Conservation (phyloP, 495 filamentous ascomycete genomes). For the Chlorociboria aeruginascens region DNA sequence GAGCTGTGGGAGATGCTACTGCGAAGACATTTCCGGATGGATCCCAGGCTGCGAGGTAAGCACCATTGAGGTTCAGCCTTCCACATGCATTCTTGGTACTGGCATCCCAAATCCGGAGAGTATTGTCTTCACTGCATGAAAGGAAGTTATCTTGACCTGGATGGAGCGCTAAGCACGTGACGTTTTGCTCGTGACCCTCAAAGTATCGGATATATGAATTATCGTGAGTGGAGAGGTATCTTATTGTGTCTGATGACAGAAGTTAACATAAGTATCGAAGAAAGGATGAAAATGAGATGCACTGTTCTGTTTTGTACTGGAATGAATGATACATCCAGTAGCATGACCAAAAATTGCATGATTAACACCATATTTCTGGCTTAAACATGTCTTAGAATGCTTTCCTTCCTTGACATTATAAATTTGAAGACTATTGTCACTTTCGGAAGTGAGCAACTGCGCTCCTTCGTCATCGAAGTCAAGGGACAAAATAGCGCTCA, state of each 20-base stretch:
- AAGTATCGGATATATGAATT: constrained; percentile 95
- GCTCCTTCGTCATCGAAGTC: constrained; percentile 95
- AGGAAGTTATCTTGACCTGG: constrained; percentile 79
- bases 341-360: constrained; percentile 91
- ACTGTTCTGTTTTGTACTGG: constrained; percentile 89
- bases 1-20: constrained; percentile 67
- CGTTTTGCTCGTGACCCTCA: constrained; percentile 68
- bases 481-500: constrained; percentile 49
- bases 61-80: constrained; percentile 59
- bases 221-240: constrained; percentile 88
- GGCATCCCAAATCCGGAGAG: constrained; percentile 78
- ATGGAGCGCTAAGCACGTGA: constrained; percentile 66
- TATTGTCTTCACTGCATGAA: constrained; percentile 80
- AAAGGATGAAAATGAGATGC: constrained; percentile 6
- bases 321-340: constrained; percentile 78
- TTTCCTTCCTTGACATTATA: constrained; percentile 87
- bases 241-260: constrained; percentile 53
- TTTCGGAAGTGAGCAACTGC: constrained; percentile 71
- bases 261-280: constrained; percentile 6
- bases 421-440: constrained; percentile 88
- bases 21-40: constrained; percentile 83
- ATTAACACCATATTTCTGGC: constrained; percentile 91
- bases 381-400: constrained; percentile 68
- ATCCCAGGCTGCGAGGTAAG: constrained; percentile 80
- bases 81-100: constrained; percentile 61